Percentiles rank a stretch among this genome's conserved stretches.
These are phyloP conservation scores for Exophiala sp. DNA, from an alignment of 2,329 filamentous ascomycete species.

Conservation along the genomic window DNA sequence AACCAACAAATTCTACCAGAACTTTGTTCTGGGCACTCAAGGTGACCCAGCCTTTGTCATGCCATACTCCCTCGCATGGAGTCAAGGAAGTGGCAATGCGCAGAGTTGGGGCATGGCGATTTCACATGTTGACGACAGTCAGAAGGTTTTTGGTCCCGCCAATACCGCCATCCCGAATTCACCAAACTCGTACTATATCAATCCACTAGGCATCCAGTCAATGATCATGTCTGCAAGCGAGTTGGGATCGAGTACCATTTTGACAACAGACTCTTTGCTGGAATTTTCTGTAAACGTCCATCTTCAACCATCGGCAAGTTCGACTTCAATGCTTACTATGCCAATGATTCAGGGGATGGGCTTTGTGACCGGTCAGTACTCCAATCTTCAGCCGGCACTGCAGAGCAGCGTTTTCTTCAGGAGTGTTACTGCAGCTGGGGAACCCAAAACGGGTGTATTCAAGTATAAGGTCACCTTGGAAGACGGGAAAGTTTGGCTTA, in stretches of 20 bases:
- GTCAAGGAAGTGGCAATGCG: slow-evolving; percentile 55
- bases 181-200: slow-evolving; percentile 67
- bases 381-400: slow-evolving; percentile 62
- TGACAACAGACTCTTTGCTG: slow-evolving; percentile 49
- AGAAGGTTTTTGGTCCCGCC: slow-evolving; percentile 60
- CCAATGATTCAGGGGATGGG: slow-evolving; percentile 86
- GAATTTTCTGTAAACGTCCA: slow-evolving; percentile 62
- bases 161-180: slow-evolving; percentile 48
- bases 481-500: slow-evolving; percentile 68
- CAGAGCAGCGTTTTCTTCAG: slow-evolving; percentile 70
- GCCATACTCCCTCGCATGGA: slow-evolving; percentile 66
- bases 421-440: slow-evolving; percentile 51
- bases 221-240: slow-evolving; percentile 73
- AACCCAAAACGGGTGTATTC: slow-evolving; percentile 57
- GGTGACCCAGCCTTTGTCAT: slow-evolving; percentile 64
- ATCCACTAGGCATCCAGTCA: slow-evolving; percentile 75
- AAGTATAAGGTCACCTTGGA: slow-evolving; percentile 72
- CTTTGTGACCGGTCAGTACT: slow-evolving; percentile 74
- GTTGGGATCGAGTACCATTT: slow-evolving; percentile 54
- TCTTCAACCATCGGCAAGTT: slow-evolving; percentile 51
- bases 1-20: slow-evolving; percentile 62
- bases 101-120: slow-evolving; percentile 72
- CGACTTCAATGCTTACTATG: slow-evolving; percentile 61
- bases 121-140: slow-evolving; percentile 62
- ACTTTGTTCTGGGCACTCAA: slow-evolving; percentile 72